A percentile compares a stretch with the other conserved stretches of the same genome.
Conservation (phyloP, 2,329 filamentous ascomycete species). For the Fusarium tupiense region DNA sequence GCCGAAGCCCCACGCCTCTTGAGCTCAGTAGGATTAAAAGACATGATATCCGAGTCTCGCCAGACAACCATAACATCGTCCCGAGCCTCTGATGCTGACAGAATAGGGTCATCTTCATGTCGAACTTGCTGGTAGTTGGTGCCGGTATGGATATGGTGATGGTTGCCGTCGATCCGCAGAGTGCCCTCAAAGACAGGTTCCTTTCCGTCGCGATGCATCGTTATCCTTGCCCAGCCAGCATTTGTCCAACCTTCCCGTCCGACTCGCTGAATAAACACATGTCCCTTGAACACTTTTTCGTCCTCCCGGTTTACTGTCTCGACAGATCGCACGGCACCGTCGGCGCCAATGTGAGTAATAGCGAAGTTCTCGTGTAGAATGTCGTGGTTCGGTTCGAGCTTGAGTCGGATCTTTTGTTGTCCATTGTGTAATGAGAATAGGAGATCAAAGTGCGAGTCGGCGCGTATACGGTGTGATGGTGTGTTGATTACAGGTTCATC, state of each 20-base stretch:
- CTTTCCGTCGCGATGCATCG: constrained; percentile 78
- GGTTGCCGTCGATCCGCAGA: constrained; percentile 81
- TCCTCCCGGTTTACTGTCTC: constrained; percentile 77
- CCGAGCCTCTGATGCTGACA: constrained; percentile 58
- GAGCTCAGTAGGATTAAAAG: constrained; percentile 63
- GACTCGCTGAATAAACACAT: constrained; percentile 73
- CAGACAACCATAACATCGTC: constrained; percentile 90
- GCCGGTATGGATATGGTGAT: constrained; percentile 86
- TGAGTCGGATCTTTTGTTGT: constrained; percentile 77
- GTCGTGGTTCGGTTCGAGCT: constrained; percentile 90
- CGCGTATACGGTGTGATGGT: constrained; percentile 79
- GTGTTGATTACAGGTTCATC: constrained; percentile 82
- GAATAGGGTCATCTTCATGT: constrained; percentile 74
- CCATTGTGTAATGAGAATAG: constrained; percentile 78
- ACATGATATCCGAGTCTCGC: constrained; percentile 84
- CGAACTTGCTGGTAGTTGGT: constrained; percentile 78
- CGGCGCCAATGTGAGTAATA: constrained; percentile 74
- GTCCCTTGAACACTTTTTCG: constrained; percentile 87
- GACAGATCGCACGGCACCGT: constrained; percentile 74
- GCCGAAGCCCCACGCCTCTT: constrained; percentile 66
- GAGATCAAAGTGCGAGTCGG: constrained; percentile 85
- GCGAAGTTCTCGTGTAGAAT: constrained; percentile 80
- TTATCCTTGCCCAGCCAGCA: constrained; percentile 87
- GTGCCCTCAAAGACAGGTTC: constrained; percentile 89
- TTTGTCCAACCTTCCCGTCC: constrained; percentile 75